Percentiles rank a stretch among this genome's conserved stretches.
phyloP scores from a whole-genome alignment of 768 basidiomycete genomes.

The Amanita exitialis region DNA sequence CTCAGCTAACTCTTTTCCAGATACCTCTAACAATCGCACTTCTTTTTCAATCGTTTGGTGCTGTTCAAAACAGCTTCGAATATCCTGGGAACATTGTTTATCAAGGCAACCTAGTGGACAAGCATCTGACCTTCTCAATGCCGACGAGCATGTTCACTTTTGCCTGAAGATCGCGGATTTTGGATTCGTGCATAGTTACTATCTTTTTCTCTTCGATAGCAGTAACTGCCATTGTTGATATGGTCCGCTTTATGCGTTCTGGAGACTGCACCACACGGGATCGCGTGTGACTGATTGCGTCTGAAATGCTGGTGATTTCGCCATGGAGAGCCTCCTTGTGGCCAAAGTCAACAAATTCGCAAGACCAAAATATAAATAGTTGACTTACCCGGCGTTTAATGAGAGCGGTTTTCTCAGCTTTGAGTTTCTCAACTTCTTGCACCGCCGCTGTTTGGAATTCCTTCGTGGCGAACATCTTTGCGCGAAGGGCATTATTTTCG shows the following conservation, averaged over 20 bases:
- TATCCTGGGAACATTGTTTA: constrained; percentile 37
- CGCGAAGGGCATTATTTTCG: constrained; percentile 53
- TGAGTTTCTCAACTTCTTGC: constrained; percentile 61
- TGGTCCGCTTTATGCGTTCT: constrained; percentile 78
- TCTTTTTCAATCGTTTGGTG: constrained; percentile 70
- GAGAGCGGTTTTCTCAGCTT: constrained; percentile 56
- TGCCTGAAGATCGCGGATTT: constrained; percentile 66
- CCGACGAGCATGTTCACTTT: constrained; percentile 62
- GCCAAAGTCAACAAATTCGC: neutral
- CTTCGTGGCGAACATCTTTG: constrained; percentile 61
- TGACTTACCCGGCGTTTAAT: constrained; percentile 50
- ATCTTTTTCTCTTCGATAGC: constrained; percentile 64
- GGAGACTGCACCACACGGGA: constrained; percentile 86
- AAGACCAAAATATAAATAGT: neutral
- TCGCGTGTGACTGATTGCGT: constrained; percentile 53
- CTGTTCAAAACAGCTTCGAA: constrained; percentile 63
- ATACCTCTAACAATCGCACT: constrained; percentile 45
- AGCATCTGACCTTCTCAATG: constrained; percentile 57
- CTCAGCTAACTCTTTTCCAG: constrained; percentile 60
- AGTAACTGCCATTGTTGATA: constrained; percentile 60
- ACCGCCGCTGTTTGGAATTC: constrained; percentile 48
- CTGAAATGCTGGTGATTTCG: constrained; percentile 48
- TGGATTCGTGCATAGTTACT: constrained; percentile 55
- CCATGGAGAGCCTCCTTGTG: constrained; percentile 48
- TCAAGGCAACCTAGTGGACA: constrained; percentile 1